A percentile compares a stretch with the other conserved stretches of the same genome.
Conservation (phyloP, 2,329 filamentous ascomycete genomes). For the Fusarium staphyleae region DNA sequence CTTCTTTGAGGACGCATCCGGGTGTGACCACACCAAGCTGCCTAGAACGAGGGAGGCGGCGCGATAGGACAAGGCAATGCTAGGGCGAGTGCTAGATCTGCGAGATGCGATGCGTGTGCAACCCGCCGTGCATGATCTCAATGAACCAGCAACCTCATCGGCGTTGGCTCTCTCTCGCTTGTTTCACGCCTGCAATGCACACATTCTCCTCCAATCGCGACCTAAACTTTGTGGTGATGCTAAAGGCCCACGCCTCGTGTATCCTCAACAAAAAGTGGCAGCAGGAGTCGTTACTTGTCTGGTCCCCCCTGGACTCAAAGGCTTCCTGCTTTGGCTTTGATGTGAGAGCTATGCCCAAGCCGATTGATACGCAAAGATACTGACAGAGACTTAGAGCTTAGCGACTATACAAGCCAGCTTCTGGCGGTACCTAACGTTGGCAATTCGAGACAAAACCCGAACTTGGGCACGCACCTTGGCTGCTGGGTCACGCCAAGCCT, state of each 20-base stretch:
- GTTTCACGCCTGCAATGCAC: slow-evolving; percentile 28
- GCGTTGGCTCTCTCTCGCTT: slow-evolving; percentile 40
- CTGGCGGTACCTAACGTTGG: neutral
- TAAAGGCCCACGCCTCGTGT: neutral
- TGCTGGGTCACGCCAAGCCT: slow-evolving; percentile 10
- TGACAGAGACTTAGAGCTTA: neutral
- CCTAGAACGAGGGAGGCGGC: slow-evolving; percentile 19
- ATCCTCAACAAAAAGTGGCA: slow-evolving; percentile 11
- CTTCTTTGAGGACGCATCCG: slow-evolving; percentile 18
- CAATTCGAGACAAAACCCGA: slow-evolving; percentile 1
- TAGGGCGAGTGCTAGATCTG: slow-evolving; percentile 40
- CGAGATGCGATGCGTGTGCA: slow-evolving; percentile 35
- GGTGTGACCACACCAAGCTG: slow-evolving; percentile 29
- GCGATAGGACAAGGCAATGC: slow-evolving; percentile 27
- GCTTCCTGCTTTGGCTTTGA: slow-evolving; percentile 1
- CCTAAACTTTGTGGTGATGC: slow-evolving; percentile 1
- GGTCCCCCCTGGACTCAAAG: neutral
- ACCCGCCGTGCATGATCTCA: slow-evolving; percentile 43
- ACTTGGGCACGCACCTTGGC: slow-evolving; percentile 11
- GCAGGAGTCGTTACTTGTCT: slow-evolving; percentile 2
- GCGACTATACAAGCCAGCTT: slow-evolving; percentile 1
- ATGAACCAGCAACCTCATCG: slow-evolving; percentile 37
- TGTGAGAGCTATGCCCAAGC: slow-evolving; percentile 1
- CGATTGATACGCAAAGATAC: neutral
- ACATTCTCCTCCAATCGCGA: slow-evolving; percentile 16